Base-by-base conservation (phyloP, 2,329 filamentous ascomycete genomes). In the Arthrobotrys musiformis region DNA sequence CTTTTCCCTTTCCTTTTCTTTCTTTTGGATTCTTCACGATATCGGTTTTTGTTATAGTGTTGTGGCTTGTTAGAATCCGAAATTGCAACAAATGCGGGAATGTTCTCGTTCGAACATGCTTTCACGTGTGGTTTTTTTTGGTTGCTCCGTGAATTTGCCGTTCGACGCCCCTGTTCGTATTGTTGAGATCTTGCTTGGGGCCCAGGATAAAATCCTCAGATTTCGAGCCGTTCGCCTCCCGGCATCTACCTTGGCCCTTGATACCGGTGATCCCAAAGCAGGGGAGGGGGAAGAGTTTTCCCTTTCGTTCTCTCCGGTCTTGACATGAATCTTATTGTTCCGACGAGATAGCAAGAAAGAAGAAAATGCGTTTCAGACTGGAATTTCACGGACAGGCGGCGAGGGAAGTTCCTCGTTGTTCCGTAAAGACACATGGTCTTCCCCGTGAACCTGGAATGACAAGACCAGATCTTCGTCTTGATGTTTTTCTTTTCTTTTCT, bases 51-150 rank as follows among this genome's bases (percentile, higher is more conserved):
- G 37, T 42, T 42, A 40, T 40, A 33, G 62, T 68, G 62, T 74
- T 74, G 70, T 50, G 42, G 37, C 42, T 61, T 62, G 67, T 73
- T 66, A 35, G 48, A 64, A 56, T 52, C 30, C 61, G 62, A 63
- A 67, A 75, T 52, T n/a, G 63, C 70, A 69, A 68, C 62, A 67
- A 24, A 15, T 54, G 33, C n/a, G 22, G 37, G 26, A n/a, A n/a
- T n/a, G n/a, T n/a, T n/a, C n/a, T n/a, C n/a, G n/a, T n/a, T n/a
- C 13, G 7, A 33, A n/a, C n/a, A 28, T n/a, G 28, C 15, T 50
- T 70, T 61, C 67, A 70, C 67, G 67, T 70, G 67, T 70, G 67
- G 63, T 70, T 70, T n/a, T n/a, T n/a, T n/a, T n/a, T n/a, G n/a
- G 67, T 61, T 35, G 22, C 44, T 70, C 35, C 67, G 9, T 37